Base-by-base conservation (phyloP, 768 basidiomycete species). In the Russula sp. region DNA sequence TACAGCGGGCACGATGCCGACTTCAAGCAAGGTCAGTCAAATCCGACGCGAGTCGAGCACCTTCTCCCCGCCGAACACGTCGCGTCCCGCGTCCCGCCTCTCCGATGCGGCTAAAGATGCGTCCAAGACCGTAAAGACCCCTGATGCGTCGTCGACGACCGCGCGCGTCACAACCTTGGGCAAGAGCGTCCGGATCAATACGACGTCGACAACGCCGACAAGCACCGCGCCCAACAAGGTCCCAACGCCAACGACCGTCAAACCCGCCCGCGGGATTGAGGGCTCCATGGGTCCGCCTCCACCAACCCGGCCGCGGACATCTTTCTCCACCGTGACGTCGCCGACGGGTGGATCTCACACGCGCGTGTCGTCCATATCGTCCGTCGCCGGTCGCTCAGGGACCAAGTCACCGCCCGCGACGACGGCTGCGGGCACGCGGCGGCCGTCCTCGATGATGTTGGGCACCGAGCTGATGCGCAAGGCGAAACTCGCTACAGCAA, bases 111-210 rank as follows among this genome's bases (percentile, higher is more conserved):
- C 45, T 14, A 66, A 59, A 27, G 66, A 67, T 35, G 61, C 57
- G 6, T 27, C 65, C 27, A 68, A 66, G 42, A 54, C 47, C 6
- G 62, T 58, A 56, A 68, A 61, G 44, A 20, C 51, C 13, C 32
- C 54, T 8, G 65, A 66, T 22, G 44, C 27, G 10, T 47, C 61
- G 4, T 48, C 61, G 32, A 52, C 37, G 16, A 16, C 14, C 9
- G 35, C 58, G 16, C 62, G 65, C 16, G 55, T 62, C 9, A 66
- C 67, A 2, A 57, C 65, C 4, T 58, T 68, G 45, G 67, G 67
- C 32, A 68, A 66, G 58, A 66, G 65, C 56, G 58, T 68, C 32
- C 67, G 67, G 7, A 55, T 66, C 22, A 68, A 68, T 31, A 32
- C 61, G n/a, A 51, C 61, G 5, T 35, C 52, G 1, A 35, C 31